Evolutionary conservation across 257 asterid genomes (phyloP), one percentile per base, ranked within the genome.

Genomic region (Cynanchum wilfordii): DNA sequence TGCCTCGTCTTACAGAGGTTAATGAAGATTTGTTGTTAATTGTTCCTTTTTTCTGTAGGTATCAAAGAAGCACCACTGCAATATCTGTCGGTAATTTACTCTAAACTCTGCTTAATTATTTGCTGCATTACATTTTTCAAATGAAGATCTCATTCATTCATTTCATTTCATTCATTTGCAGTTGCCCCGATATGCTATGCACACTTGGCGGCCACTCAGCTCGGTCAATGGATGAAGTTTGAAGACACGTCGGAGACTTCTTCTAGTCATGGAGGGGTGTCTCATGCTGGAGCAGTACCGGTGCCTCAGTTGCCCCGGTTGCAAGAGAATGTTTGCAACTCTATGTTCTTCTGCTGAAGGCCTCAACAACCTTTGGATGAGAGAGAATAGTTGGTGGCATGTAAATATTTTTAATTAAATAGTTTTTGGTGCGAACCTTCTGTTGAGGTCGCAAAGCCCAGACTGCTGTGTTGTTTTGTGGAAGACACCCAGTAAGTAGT

Each of bases 101-200:
- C 24, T 25, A 15, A 52, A 12, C 44, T 22, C 22, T 64, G 13
- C 22, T 17, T n/a, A n/a, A 5, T 19, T 7, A 13, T 27, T 29
- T 16, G n/a, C n/a, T 59, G 67, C 5, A 11, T 13, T 20, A 11
- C 10, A 3, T n/a, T n/a, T n/a, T n/a, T n/a, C n/a, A n/a, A n/a
- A n/a, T n/a, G n/a, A n/a, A n/a, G n/a, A n/a, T n/a, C n/a, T n/a
- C n/a, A n/a, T n/a, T n/a, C n/a, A n/a, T n/a, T n/a, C n/a, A n/a
- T n/a, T n/a, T n/a, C n/a, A n/a, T n/a, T n/a, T n/a, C 52, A 9
- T 10, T 2, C 5, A 30, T 4, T 13, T 83, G 73, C 87, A 93
- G 99, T 94, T 73, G 97, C 99, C 13, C 99, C 99, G 0, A 79
- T 94, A 36, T 86, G 95, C 80, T 94, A 94, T 68, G 99, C 99